Conservation (phyloP, 2,329 filamentous ascomycete species). For the Lasiodiplodia citricola region DNA sequence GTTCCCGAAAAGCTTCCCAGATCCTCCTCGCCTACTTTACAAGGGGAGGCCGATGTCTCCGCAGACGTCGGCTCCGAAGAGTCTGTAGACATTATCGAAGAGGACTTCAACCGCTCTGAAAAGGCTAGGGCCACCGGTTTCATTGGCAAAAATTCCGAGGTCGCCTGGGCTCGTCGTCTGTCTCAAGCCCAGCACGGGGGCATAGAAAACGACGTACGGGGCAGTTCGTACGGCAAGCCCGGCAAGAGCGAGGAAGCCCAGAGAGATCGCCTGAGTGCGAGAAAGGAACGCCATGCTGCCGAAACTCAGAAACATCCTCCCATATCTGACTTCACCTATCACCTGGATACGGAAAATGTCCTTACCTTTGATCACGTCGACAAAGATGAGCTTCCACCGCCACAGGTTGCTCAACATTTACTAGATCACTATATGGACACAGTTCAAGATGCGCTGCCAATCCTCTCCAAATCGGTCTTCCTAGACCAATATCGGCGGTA, state of each 20-base stretch:
- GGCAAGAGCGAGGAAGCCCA: not conserved
- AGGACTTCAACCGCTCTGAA: slow-evolving; percentile 34
- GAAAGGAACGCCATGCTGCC: not conserved
- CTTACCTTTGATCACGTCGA: slow-evolving; percentile 37
- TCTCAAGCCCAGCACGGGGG: slow-evolving; percentile 29
- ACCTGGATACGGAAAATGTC: slow-evolving; percentile 38
- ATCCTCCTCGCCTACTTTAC: slow-evolving; percentile 27
- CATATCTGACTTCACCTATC: slow-evolving; percentile 26
- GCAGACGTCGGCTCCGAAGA: slow-evolving; percentile 36
- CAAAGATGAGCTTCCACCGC: slow-evolving; percentile 41
- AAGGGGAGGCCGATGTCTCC: slow-evolving; percentile 33
- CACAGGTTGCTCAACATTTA: slow-evolving; percentile 39
- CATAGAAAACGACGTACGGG: not conserved
- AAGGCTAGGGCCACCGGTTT: slow-evolving; percentile 36
- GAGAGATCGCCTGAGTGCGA: not conserved
- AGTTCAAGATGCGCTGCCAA: slow-evolving; percentile 47
- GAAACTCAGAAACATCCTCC: not conserved
- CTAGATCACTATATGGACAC: slow-evolving; percentile 44
- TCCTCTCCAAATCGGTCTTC: slow-evolving; percentile 43
- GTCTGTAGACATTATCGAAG: slow-evolving; percentile 34
- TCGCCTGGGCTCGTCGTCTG: slow-evolving; percentile 38
- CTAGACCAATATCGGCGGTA: slow-evolving; percentile 39
- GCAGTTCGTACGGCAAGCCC: not conserved
- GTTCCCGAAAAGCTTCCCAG: slow-evolving; percentile 28
- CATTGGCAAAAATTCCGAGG: slow-evolving; percentile 33